These are phyloP conservation scores for Pyrenophora teres DNA, from an alignment of 2,329 filamentous ascomycete genomes.

Conservation along the genomic window DNA sequence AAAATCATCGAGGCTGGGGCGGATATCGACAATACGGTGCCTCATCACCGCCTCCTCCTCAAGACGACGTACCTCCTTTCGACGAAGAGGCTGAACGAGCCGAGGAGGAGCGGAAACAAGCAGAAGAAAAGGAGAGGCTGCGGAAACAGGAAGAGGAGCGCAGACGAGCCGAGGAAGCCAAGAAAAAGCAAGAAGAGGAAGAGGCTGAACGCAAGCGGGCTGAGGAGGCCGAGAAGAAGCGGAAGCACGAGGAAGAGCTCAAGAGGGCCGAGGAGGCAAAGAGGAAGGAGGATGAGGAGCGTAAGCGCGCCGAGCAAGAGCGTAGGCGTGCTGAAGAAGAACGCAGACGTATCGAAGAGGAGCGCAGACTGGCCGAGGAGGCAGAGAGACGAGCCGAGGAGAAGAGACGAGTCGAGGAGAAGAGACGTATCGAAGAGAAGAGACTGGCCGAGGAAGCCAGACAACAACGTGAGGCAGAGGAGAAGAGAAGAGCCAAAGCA, in stretches of 20 bases:
- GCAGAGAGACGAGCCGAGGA: constrained; percentile 46
- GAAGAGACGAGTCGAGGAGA: too few species aligned
- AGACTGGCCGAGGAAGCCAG: constrained; percentile 57
- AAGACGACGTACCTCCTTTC: constrained; percentile 38
- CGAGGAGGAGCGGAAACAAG: constrained; percentile 63
- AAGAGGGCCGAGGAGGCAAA: constrained; percentile 41
- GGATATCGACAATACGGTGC: constrained; percentile 41
- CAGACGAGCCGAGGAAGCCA: constrained; percentile 48
- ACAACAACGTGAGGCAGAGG: constrained; percentile 44
- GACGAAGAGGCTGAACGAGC: constrained; percentile 49
- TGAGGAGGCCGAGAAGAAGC: constrained; percentile 41
- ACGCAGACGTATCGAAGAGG: constrained; percentile 55
- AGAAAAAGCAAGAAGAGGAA: constrained; percentile 40
- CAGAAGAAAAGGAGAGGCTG: constrained; percentile 35
- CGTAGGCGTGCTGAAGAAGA: constrained; percentile 42
- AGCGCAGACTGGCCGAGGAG: constrained; percentile 19
- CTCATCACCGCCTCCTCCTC: constrained; percentile 37
- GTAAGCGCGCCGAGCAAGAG: constrained; percentile 50
- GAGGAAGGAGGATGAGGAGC: constrained; percentile 39
- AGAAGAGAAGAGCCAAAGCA: constrained; percentile 13
- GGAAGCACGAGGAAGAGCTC: constrained; percentile 48
- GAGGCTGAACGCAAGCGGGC: constrained; percentile 32
- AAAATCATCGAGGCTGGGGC: constrained; percentile 38
- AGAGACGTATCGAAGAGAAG: background rate
- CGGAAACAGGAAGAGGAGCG: constrained; percentile 39